A percentile compares a stretch with the other conserved stretches of the same genome.
phyloP scores from a whole-genome alignment of 495 filamentous ascomycete genomes.

The Arthonia radiata region DNA sequence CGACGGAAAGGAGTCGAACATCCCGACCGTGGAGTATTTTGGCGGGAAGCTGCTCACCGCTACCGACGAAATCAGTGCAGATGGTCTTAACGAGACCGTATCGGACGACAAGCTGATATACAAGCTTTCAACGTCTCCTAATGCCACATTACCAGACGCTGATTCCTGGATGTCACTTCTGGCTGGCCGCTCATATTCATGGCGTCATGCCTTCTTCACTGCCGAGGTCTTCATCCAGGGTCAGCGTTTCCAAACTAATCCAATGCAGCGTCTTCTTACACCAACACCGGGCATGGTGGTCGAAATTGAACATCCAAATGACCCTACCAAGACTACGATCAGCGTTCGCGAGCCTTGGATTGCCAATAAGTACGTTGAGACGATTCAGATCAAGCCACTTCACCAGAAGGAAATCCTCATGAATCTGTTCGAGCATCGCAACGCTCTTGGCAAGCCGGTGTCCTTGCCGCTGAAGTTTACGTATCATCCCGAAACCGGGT shows the following conservation, averaged over 20 bases:
- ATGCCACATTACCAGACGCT: slow-evolving; percentile 43
- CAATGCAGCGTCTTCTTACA: slow-evolving; percentile 70
- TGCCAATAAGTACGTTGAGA: slow-evolving; percentile 47
- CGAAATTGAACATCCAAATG: slow-evolving; percentile 55
- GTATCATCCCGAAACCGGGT: slow-evolving; percentile 82
- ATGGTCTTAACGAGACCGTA: slow-evolving; percentile 62
- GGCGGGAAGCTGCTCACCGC: slow-evolving; percentile 43
- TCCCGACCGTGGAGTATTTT: slow-evolving; percentile 84
- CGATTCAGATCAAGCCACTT: slow-evolving; percentile 56
- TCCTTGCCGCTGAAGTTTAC: slow-evolving; percentile 64
- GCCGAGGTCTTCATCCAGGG: slow-evolving; percentile 86
- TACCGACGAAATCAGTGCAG: slow-evolving; percentile 34
- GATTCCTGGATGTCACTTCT: slow-evolving; percentile 72
- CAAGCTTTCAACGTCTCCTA: slow-evolving; percentile 47
- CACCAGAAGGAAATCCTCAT: slow-evolving; percentile 57
- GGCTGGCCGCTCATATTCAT: slow-evolving; percentile 63
- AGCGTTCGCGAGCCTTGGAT: slow-evolving; percentile 43
- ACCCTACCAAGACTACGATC: slow-evolving; percentile 57
- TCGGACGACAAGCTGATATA: slow-evolving; percentile 59
- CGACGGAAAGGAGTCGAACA: slow-evolving; percentile 36
- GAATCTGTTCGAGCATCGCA: slow-evolving; percentile 74
- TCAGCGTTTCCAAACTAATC: slow-evolving; percentile 89
- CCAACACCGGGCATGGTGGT: slow-evolving; percentile 69
- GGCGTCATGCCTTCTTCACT: slow-evolving; percentile 94
- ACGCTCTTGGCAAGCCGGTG: slow-evolving; percentile 50